Evolutionary conservation across 345 rosid species (phyloP).

Genomic region (Turritis glabra): DNA sequence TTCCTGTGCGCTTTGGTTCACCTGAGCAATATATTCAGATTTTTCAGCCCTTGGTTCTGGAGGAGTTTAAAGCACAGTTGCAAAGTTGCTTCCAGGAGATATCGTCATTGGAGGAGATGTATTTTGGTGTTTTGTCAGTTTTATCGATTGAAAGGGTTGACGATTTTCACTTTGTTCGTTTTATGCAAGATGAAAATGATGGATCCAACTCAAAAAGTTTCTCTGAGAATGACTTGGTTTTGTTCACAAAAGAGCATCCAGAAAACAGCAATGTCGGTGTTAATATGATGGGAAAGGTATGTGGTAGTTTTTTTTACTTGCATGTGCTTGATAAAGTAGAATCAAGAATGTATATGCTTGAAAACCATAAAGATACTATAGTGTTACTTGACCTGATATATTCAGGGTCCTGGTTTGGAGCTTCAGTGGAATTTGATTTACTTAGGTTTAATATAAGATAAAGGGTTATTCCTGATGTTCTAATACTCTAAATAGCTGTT

Average conservation of each 20-base stretch:
- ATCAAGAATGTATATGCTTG: conserved; percentile 16
- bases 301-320: conserved; percentile 19
- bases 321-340: conserved; percentile 10
- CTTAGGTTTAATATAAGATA: neutral
- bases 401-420: conserved; percentile 7
- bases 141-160: conserved; percentile 93
- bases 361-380: neutral
- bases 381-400: neutral
- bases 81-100: conserved; percentile 75
- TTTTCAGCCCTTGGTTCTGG: conserved; percentile 88
- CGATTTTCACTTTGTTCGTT: conserved; percentile 91
- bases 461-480: neutral
- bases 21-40: conserved; percentile 79
- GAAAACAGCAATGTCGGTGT: conserved; percentile 52
- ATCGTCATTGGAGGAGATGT: conserved; percentile 82
- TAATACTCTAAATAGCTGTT: conserved; percentile 12
- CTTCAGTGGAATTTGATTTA: conserved; percentile 2
- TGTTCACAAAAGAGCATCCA: conserved; percentile 80
- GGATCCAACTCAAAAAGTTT: conserved; percentile 62
- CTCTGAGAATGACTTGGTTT: conserved; percentile 84
- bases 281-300: conserved; percentile 94
- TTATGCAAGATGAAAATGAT: conserved; percentile 74
- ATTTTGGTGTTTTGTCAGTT: conserved; percentile 75
- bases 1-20: conserved; percentile 80
- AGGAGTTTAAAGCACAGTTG: conserved; percentile 97